A percentile compares a stretch with the other conserved stretches of the same genome.
phyloP scores from a whole-genome alignment of 805 yeast species.

The Saccharomyces cerevisiae region DNA sequence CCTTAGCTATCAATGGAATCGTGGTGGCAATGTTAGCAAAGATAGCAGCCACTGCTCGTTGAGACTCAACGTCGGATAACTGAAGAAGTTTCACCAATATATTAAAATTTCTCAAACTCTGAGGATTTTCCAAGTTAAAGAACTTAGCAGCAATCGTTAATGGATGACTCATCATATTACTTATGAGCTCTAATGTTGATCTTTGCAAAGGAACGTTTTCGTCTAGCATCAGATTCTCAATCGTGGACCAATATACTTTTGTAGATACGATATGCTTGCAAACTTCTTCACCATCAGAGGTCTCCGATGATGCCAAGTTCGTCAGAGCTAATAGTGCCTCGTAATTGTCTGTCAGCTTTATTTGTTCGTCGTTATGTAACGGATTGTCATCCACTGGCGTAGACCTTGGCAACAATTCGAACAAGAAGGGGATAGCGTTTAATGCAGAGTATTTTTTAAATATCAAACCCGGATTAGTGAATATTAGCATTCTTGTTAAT shows the following conservation, averaged over 20 bases:
- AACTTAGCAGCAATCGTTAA: constrained; percentile 40
- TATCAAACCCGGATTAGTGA: constrained; percentile 39
- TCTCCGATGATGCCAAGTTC: constrained; percentile 47
- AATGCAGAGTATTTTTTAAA: constrained; percentile 37
- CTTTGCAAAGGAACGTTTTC: constrained; percentile 44
- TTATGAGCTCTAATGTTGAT: constrained; percentile 54
- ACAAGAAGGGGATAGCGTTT: constrained; percentile 38
- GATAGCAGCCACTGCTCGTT: constrained; percentile 34
- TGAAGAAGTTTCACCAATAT: constrained; percentile 35
- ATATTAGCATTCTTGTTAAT: constrained; percentile 36
- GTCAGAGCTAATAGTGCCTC: constrained; percentile 61
- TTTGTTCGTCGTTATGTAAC: constrained; percentile 11
- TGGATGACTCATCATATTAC: constrained; percentile 45
- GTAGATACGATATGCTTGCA: constrained; percentile 26
- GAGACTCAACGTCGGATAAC: constrained; percentile 35
- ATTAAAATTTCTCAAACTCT: constrained; percentile 35
- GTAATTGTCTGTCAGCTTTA: constrained; percentile 33
- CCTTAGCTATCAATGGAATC: constrained; percentile 31
- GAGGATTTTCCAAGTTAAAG: constrained; percentile 42
- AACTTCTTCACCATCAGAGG: constrained; percentile 34
- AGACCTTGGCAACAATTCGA: constrained; percentile 31
- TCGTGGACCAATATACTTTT: constrained; percentile 37
- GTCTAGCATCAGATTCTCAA: constrained; percentile 39
- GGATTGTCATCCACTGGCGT: constrained; percentile 3
- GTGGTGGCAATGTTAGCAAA: constrained; percentile 30